phyloP scores from a whole-genome alignment of 2,329 filamentous ascomycete genomes.

The Arthrobotrys sinensis region DNA sequence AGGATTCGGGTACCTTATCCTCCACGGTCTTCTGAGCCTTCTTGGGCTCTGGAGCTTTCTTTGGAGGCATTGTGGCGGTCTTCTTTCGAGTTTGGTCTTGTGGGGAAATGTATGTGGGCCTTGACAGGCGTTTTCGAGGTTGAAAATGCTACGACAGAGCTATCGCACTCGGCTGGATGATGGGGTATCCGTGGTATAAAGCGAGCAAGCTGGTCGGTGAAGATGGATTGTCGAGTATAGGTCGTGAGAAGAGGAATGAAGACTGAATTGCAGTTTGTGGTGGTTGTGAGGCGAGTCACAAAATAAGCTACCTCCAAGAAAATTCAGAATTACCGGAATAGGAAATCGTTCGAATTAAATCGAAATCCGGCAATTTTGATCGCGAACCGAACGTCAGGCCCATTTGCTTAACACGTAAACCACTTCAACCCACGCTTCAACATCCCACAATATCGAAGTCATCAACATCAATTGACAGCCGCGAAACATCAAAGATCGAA shows the following conservation, averaged over 20 bases:
- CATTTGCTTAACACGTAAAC: conserved; percentile 53
- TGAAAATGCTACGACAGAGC: neutral
- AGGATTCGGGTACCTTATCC: conserved; percentile 75
- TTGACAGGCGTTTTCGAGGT: neutral
- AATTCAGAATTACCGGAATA: conserved; percentile 8
- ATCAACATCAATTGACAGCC: conserved; percentile 11
- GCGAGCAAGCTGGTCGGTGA: neutral
- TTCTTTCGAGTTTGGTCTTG: conserved; percentile 29
- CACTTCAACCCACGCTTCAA: conserved; percentile 32
- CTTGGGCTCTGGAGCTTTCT: conserved; percentile 66
- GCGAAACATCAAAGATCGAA: neutral
- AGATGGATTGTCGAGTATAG: conserved; percentile 12
- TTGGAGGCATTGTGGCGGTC: conserved; percentile 63
- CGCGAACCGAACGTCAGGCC: conserved; percentile 31
- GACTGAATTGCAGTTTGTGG: conserved; percentile 33
- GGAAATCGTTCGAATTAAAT: neutral
- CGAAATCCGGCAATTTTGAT: conserved; percentile 46
- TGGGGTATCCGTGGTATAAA: neutral
- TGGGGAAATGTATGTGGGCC: conserved; percentile 2
- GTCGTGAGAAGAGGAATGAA: conserved; percentile 5
- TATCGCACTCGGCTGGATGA: neutral
- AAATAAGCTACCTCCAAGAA: conserved; percentile 31
- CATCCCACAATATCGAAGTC: conserved; percentile 15
- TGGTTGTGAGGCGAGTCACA: conserved; percentile 53
- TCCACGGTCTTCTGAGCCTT: conserved; percentile 78